Base-by-base conservation (phyloP, 192 early-diverging fungal genomes). In the Rhizophagus prolifer region DNA sequence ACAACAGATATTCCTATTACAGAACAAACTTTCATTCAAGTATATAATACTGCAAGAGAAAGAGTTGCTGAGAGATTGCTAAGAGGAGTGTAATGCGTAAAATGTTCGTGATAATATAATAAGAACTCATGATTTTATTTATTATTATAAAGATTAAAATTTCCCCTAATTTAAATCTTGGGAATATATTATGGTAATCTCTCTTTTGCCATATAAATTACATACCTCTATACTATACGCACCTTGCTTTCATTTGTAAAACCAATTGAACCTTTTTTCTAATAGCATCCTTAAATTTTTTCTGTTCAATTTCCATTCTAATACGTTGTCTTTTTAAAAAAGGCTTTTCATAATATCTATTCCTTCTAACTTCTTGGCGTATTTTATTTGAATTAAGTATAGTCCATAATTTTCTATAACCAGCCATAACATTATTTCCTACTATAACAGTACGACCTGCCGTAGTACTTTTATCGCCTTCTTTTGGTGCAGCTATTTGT, bases 11-110 rank as follows among this genome's bases (percentile, higher is more conserved):
- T 94, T 54, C 89, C 90, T 31, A 82, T 94, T 74, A 90, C 89
- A 70, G 93, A 94, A 79, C 93, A 94, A 82, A 88, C 92, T 6
- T 75, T 93, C 36, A 77, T 91, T 30, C 90, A 93, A 74, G 91
- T 90, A 58, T 92, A 91, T 85, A 89, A 94, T 81, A 90, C 90
- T 38, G 93, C 90, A 76, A 92, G 87, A 80, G 93, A 94, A 79
- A 87, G 88, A 78, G 84, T 94, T 78, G 85, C 91, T 64, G 85
- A 86, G 21, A 85, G 89, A 58, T 75, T 94, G 66, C 79, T 92
- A 65, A 88, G 86, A 81, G 90, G 87, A 34, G 64, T 72, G 25
- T 66, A 80, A 36, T n/a, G 12, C 23, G 31, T 23, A 9, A 6
- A 19, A 38, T 38, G 36, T 38, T 38, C 36, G 41, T 12, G 16